Percentiles rank a stretch among this genome's conserved stretches.
Evolutionary conservation across 345 rosid species (phyloP).

Genomic region (Syzygium oleosum): DNA sequence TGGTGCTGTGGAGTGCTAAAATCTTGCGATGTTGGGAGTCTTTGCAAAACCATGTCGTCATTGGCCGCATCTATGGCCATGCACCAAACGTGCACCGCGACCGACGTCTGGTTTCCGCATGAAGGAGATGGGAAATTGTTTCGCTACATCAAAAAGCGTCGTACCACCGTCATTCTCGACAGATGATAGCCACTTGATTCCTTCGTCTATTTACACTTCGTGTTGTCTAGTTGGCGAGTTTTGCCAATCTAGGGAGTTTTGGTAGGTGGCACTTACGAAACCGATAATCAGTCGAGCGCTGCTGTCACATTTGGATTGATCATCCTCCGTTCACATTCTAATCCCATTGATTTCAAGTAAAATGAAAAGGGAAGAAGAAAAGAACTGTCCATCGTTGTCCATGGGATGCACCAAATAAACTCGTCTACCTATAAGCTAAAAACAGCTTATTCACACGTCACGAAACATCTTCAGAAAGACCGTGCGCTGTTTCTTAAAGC

Average conservation of each 20-base stretch:
- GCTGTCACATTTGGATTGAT: neutral
- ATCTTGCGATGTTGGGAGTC: neutral
- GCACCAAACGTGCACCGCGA: neutral
- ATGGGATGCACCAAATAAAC: too few relatives aligned
- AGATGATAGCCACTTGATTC: neutral
- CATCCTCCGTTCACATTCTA: neutral
- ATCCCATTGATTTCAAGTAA: too few relatives aligned
- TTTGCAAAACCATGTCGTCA: neutral
- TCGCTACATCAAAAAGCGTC: neutral
- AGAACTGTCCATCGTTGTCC: neutral
- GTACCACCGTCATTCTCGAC: neutral
- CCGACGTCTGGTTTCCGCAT: neutral
- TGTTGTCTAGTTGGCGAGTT: neutral
- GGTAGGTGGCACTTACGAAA: neutral
- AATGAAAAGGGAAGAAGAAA: neutral
- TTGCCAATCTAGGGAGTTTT: neutral
- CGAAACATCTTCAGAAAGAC: neutral
- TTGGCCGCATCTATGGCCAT: neutral
- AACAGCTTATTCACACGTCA: too few relatives aligned
- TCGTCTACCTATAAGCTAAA: too few relatives aligned
- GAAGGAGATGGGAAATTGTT: neutral
- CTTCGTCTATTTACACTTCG: neutral
- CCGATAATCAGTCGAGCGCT: neutral
- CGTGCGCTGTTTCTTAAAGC: neutral
- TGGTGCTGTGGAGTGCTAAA: neutral